A percentile compares a stretch with the other conserved stretches of the same genome.
These are phyloP conservation scores for Trichodelitschia bisporula DNA, from an alignment of 495 filamentous ascomycete genomes.

Conservation along the genomic window DNA sequence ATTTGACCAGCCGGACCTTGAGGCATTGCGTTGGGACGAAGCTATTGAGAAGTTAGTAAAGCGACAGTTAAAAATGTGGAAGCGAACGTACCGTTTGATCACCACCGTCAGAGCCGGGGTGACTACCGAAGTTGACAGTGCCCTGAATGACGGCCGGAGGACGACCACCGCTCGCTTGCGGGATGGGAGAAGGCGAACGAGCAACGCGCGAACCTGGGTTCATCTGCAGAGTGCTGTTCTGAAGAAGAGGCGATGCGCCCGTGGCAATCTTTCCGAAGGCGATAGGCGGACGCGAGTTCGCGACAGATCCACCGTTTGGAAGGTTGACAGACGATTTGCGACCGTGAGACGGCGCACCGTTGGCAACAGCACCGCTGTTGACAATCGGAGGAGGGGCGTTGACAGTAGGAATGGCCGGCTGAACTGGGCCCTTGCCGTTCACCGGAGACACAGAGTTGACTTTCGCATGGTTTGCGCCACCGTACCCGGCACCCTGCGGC, in stretches of 20 bases:
- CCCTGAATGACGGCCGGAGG: constrained; percentile 46
- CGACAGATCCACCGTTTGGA: constrained; percentile 50
- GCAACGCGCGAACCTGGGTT: constrained; percentile 28
- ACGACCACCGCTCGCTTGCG: constrained; percentile 65
- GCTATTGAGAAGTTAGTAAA: constrained; percentile 16
- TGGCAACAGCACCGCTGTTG: constrained; percentile 35
- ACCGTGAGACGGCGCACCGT: constrained; percentile 36
- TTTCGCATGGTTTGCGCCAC: constrained; percentile 70
- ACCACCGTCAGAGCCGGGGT: constrained; percentile 28
- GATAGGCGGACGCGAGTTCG: constrained; percentile 29
- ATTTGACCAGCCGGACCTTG: constrained; percentile 30
- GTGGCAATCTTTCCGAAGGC: constrained; percentile 52
- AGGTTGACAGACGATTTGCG: constrained; percentile 60
- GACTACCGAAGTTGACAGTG: constrained; percentile 60
- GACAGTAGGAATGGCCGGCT: constrained; percentile 36
- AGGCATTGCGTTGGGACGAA: constrained; percentile 33
- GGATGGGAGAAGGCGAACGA: constrained; percentile 71
- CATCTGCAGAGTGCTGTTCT: constrained; percentile 31
- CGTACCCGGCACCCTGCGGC: constrained; percentile 43
- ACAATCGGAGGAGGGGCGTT: constrained; percentile 27
- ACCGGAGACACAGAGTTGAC: constrained; percentile 47
- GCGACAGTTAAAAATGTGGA: not conserved
- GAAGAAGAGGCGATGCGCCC: constrained; percentile 38
- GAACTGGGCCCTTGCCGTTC: constrained; percentile 57
- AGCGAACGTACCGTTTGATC: constrained; percentile 43